These are phyloP conservation scores for Lipomyces lipofer DNA, from an alignment of 805 yeast species.

Conservation along the genomic window DNA sequence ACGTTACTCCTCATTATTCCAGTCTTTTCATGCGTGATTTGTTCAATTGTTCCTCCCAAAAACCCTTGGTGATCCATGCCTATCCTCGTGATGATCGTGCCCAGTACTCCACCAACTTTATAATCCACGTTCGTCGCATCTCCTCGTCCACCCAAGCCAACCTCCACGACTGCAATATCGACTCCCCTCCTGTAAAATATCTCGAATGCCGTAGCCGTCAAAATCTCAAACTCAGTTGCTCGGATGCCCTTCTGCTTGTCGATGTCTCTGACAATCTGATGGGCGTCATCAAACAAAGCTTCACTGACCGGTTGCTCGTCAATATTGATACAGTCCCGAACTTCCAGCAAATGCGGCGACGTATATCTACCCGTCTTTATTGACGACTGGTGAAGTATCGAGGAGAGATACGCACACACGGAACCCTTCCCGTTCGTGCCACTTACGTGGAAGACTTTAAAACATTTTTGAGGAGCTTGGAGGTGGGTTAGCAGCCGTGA, in stretches of 20 bases:
- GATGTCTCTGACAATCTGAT: conserved; percentile 45
- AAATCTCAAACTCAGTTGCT: conserved; percentile 85
- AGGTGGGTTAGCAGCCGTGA: conserved; percentile 48
- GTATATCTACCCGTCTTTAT: conserved; percentile 75
- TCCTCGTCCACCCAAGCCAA: conserved; percentile 85
- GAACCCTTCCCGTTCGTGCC: conserved; percentile 99
- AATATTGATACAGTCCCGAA: conserved; percentile 74
- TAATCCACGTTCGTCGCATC: conserved; percentile 84
- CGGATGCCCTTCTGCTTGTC: conserved; percentile 49
- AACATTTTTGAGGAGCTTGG: conserved; percentile 67
- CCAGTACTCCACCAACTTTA: conserved; percentile 30
- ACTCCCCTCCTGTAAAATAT: conserved; percentile 63
- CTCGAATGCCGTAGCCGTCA: conserved; percentile 82
- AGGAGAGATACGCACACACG: conserved; percentile 75
- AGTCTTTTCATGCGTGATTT: conserved; percentile 78
- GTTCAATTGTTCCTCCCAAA: conserved; percentile 62
- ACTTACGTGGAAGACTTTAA: conserved; percentile 81
- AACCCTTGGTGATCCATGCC: conserved; percentile 82
- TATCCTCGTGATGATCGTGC: conserved; percentile 65
- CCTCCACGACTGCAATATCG: conserved; percentile 83
- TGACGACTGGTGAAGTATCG: conserved; percentile 53
- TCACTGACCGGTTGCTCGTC: conserved; percentile 57
- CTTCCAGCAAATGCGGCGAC: conserved; percentile 76
- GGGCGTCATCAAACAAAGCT: conserved; percentile 49
- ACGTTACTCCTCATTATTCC: conserved; percentile 71